These are phyloP conservation scores for Aegilops speltoides DNA, from an alignment of 176 grass and related monocot genomes.

Conservation along the genomic window DNA sequence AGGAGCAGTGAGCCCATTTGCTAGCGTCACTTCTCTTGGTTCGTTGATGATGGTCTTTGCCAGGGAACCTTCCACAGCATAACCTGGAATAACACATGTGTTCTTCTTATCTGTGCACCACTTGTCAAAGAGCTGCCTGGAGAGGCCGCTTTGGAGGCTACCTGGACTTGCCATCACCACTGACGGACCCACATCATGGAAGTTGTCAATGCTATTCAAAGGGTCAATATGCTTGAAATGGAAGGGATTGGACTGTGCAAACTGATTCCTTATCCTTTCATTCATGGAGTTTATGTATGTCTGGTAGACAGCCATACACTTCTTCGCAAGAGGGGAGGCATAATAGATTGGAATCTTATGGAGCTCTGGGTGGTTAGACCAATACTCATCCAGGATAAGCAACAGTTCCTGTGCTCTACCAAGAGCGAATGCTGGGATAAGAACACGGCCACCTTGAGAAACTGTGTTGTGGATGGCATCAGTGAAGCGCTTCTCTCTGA, in stretches of 20 bases:
- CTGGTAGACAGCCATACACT: slow-evolving; percentile 95
- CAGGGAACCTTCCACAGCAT: slow-evolving; percentile 87
- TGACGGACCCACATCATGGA: slow-evolving; percentile 85
- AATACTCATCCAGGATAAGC: slow-evolving; percentile 95
- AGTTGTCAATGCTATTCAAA: slow-evolving; percentile 94
- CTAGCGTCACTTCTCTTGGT: slow-evolving; percentile 90
- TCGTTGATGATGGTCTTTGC: slow-evolving; percentile 94
- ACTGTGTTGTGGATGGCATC: slow-evolving; percentile 84
- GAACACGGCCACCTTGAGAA: slow-evolving; percentile 73
- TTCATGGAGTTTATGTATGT: slow-evolving; percentile 99
- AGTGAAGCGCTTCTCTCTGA: slow-evolving; percentile 90
- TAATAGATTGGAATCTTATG: slow-evolving; percentile 97
- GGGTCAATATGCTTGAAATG: slow-evolving; percentile 87
- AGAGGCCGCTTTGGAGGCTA: slow-evolving; percentile 87
- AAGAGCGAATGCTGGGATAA: slow-evolving; percentile 94
- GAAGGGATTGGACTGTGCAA: slow-evolving; percentile 89
- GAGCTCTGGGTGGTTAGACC: slow-evolving; percentile 88
- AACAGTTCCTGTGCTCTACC: slow-evolving; percentile 90
- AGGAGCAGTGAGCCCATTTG: slow-evolving; percentile 84
- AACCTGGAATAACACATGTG: slow-evolving; percentile 88
- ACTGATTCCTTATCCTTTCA: slow-evolving; percentile 90
- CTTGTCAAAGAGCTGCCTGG: slow-evolving; percentile 91
- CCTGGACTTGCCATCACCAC: slow-evolving; percentile 93
- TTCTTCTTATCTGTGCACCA: slow-evolving; percentile 98
- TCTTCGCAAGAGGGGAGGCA: slow-evolving; percentile 91